Evolutionary conservation across 331 rosid species (phyloP), one percentile per base, ranked within the genome.

Genomic region (Acacia pycnantha): DNA sequence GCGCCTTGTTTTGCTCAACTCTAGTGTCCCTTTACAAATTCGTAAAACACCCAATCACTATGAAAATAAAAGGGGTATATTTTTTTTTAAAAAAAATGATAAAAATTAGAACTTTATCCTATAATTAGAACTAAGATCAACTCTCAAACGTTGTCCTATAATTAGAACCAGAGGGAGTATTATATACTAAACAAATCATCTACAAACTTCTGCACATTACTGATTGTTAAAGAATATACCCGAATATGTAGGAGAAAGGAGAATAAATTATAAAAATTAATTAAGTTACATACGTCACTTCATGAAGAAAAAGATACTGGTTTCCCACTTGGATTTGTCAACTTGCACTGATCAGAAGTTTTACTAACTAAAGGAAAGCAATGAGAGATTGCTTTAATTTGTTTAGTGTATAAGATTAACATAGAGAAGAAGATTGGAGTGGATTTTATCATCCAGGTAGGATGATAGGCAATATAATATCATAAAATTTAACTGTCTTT

Each of bases 401-500:
- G 43, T 9, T 3, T 48, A 22, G 26, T 19, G 26, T 54, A 54
- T 54, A 54, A 19, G 10, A 10, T 22, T n/a, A 9, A 53, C 6
- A 24, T 6, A 53, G 22, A 53, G 4, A 70, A 3, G 12, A 26
- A 71, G 76, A 46, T 24, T 6, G 31, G n/a, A 46, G 24, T 46
- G 76, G 41, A 47, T 26, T 14, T 13, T 58, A 54, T 58, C 48
- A 62, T 59, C 88, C 91, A 88, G 82, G 85, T 41, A 75, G 88
- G 84, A 72, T 84, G 87, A 88, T 68, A 80, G 67, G 48, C 76
- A 85, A 84, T 84, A 84, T 77, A 87, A 35, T 76, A 40, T 29
- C 6, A 67, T 31, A 71, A 40, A 77, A 18, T 22, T 44, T 65
- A 0, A 78, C 26, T 67, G 80, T 88, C 84, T 37, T 79, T 87